Conservation (phyloP, 1,284 basidiomycete species). For the Rhizoctonia solani region DNA sequence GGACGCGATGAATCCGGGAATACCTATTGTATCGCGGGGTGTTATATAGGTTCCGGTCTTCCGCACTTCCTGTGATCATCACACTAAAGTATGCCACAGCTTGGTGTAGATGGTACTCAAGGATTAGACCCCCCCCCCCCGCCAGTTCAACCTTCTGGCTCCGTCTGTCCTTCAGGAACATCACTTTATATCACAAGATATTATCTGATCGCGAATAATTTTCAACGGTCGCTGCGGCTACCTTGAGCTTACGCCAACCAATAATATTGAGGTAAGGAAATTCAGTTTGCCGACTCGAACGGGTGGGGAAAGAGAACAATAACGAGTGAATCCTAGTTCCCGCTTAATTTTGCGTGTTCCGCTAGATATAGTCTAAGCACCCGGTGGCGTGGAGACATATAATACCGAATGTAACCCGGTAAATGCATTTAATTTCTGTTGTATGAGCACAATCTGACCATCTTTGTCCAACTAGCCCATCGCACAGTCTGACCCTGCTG, state of each 20-base stretch:
- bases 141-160: constrained; percentile 13
- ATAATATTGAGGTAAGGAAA: constrained; percentile 7
- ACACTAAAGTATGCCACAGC: neutral
- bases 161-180: constrained; percentile 4
- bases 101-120: constrained; percentile 2
- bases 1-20: constrained; percentile 10
- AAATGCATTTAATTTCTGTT: neutral
- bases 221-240: constrained; percentile 2
- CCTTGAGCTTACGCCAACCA: constrained; percentile 13
- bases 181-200: constrained; percentile 7
- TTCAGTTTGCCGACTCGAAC: neutral
- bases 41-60: neutral
- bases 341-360: constrained; percentile 20
- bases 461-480: neutral
- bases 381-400: constrained; percentile 9
- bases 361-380: constrained; percentile 5
- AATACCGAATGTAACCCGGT: constrained; percentile 17
- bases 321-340: neutral
- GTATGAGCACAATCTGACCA: neutral
- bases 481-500: neutral
- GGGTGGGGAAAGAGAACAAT: neutral
- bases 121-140: constrained; percentile 5
- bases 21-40: constrained; percentile 24
- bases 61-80: too few relatives aligned
- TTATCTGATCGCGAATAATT: constrained; percentile 4